These are phyloP conservation scores for Aspergillus sp. DNA, from an alignment of 2,329 filamentous ascomycete species.

Conservation along the genomic window DNA sequence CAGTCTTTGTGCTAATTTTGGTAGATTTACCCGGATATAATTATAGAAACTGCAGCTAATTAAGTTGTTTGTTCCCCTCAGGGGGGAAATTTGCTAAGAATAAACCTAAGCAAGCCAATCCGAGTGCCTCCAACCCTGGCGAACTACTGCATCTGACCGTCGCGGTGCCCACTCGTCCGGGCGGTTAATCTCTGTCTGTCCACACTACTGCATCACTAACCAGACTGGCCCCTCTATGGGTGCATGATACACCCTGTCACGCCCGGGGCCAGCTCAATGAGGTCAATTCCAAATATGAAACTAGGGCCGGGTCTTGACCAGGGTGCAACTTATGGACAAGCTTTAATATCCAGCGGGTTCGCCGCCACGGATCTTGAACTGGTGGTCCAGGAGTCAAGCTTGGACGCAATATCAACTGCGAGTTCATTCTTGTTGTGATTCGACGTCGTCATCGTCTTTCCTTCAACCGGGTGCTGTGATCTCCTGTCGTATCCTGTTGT, in stretches of 20 bases:
- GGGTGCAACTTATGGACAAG: neutral
- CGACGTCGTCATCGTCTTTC: too few species aligned
- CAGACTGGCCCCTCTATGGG: neutral
- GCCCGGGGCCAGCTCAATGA: neutral
- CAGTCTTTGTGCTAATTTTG: slow-evolving; percentile 9
- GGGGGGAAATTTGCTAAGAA: slow-evolving; percentile 8
- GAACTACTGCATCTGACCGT: slow-evolving; percentile 7
- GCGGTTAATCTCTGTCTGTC: neutral
- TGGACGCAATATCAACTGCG: too few species aligned
- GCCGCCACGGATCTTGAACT: neutral
- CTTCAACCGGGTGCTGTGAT: neutral
- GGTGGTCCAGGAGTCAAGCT: neutral
- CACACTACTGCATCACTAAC: neutral
- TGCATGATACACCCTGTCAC: neutral
- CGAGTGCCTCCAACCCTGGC: neutral
- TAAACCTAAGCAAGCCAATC: slow-evolving; percentile 4
- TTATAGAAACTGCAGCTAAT: neutral
- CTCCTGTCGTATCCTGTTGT: neutral
- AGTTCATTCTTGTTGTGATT: too few species aligned
- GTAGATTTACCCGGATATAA: slow-evolving; percentile 2
- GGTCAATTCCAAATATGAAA: neutral
- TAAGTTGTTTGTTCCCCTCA: neutral
- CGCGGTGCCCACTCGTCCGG: neutral
- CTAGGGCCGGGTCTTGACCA: neutral
- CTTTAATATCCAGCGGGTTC: slow-evolving; percentile 5